Conservation (phyloP, 2,329 filamentous ascomycete genomes). For the Juglanconis sp. region DNA sequence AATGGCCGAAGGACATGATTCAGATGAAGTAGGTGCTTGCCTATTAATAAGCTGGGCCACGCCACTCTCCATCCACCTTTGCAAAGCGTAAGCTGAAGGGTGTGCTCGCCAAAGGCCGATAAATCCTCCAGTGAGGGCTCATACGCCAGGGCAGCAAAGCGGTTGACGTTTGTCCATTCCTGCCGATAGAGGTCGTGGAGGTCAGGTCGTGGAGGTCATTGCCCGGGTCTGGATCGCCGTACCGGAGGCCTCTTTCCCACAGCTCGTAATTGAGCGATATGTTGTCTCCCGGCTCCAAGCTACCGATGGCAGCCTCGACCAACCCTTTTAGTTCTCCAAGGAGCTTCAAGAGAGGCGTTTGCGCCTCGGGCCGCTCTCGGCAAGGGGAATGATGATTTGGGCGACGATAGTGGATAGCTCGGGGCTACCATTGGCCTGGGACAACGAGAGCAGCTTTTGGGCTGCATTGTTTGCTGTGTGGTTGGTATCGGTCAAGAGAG, state of each 20-base stretch:
- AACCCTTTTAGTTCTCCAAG: background rate
- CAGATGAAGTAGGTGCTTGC: background rate
- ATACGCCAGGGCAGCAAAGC: background rate
- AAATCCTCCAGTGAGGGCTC: background rate
- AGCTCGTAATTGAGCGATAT: background rate
- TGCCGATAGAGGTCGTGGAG: background rate
- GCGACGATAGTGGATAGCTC: background rate
- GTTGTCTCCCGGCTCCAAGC: background rate
- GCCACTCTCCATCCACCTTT: background rate
- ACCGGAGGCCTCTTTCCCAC: background rate
- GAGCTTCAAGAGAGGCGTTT: background rate
- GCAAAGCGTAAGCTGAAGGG: background rate
- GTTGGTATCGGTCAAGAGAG: background rate
- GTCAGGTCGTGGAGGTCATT: too few relatives aligned
- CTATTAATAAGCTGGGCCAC: background rate
- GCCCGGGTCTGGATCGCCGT: background rate
- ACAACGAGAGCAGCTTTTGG: background rate
- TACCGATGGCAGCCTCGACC: background rate
- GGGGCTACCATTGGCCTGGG: background rate
- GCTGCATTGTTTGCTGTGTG: background rate
- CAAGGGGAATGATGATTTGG: background rate
- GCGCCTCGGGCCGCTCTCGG: background rate
- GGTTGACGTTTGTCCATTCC: background rate
- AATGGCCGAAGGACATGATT: background rate
- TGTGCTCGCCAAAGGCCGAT: background rate